A percentile compares a stretch with the other conserved stretches of the same genome.
Evolutionary conservation across 176 grass and related monocot genomes (phyloP).

Genomic region (Rhynchospora tenuis): DNA sequence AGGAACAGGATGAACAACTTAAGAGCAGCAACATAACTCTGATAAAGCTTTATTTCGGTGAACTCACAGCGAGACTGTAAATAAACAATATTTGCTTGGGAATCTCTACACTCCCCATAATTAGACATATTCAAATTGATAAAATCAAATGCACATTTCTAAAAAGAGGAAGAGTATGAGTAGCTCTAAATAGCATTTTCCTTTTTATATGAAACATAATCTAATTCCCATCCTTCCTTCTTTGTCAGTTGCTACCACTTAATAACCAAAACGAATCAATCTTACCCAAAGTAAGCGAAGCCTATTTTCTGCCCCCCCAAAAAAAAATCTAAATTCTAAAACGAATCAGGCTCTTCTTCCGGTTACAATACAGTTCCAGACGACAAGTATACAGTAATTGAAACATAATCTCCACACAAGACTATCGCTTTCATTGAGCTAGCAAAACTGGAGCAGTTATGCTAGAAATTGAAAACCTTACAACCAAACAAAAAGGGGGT

Average conservation of each 20-base stretch:
- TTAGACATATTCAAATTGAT: background rate
- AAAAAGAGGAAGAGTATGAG: background rate
- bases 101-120: background rate
- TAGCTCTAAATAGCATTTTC: background rate
- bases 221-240: background rate
- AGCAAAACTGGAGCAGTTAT: background rate
- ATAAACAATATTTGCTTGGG: background rate
- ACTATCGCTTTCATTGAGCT: background rate
- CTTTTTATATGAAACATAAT: background rate
- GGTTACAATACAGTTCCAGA: background rate
- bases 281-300: too few species aligned
- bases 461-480: background rate
- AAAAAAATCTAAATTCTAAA: background rate
- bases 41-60: background rate
- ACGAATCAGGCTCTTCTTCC: background rate
- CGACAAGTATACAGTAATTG: background rate
- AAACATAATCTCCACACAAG: background rate
- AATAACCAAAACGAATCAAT: background rate
- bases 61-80: background rate
- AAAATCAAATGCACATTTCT: background rate
- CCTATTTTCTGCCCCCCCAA: too few species aligned
- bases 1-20: background rate
- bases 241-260: background rate
- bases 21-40: background rate
- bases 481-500: background rate